Evolutionary conservation across 2,329 filamentous ascomycete genomes (phyloP), one percentile per base, ranked within the genome.

Genomic region (Monosporascus sp.): DNA sequence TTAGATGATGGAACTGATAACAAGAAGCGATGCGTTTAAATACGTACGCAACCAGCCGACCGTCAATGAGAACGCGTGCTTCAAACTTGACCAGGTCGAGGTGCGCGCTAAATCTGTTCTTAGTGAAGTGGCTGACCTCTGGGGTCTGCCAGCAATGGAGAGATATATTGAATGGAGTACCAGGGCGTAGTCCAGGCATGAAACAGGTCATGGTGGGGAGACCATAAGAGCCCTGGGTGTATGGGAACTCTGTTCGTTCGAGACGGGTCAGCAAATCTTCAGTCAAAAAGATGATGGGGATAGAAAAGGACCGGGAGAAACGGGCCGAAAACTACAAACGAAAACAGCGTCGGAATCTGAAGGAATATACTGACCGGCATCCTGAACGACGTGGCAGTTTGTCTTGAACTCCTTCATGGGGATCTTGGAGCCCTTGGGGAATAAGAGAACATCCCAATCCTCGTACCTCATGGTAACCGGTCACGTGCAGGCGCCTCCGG

Each of bases 391-490:
- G 67, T 88, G 87, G 68, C 89, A 95, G 56, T 82, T 78, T 7
- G 89, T 89, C 65, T 85, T 86, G 77, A 94, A 96, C 70, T 95
- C 91, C 69, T 89, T 88, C 52, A 92, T 71, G 1, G 91, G 91
- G 14, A 87, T 68, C 62, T 84, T 85, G 61, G 78, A 84, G 56
- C 80, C 78, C 56, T 70, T 71, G 0, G 89, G 86, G 67, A 95
- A 95, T 56, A 95, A 76, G 44, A 95, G 81, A 52, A 94, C 81
- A 64, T 96, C 91, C 91, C 90, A 95, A 64, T 90, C 85, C 62
- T 90, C 82, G 77, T 88, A 95, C 55, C 90, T 85, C 91, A 96
- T 95, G 57, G 62, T 78, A 70, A 51, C 54, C 28, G 55, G 49
- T 44, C 54, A 51, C 54, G 60, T 53, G 44, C 54, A 63, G 57